Evolutionary conservation across 257 asterid species (phyloP), one percentile per base, ranked within the genome.

Genomic region (Penstemon barbatus): DNA sequence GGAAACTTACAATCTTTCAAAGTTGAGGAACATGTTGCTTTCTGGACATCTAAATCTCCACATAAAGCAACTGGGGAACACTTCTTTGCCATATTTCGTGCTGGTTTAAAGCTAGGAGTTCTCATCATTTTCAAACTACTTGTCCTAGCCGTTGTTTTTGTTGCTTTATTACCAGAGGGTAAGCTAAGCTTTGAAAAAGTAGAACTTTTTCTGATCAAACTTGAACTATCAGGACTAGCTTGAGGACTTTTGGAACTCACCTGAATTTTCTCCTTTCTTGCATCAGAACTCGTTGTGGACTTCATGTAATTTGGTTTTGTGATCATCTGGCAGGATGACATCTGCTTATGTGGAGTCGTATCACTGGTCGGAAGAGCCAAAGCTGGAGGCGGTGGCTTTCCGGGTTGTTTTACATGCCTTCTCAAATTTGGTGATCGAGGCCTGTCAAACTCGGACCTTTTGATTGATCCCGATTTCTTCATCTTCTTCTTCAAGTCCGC

Each of bases 11-110:
- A 66, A 40, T 84, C 82, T 44, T 87, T 92, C 89, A 92, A 69
- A 65, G 89, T 92, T 25, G 98, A 89, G 4, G 97, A 86, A 57
- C 98, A 92, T 4, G 98, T 92, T 6, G 95, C 80, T 56, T 79
- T 84, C 68, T 77, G 61, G 3, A 80, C 78, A 12, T 84, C 78
- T 0, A 80, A 53, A 61, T 73, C 49, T 37, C 83, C 87, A 70
- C 79, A 72, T 1, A 81, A 36, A 64, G 74, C 79, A 45, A 77
- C 79, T 10, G 77, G 68, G 70, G 86, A 65, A 62, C 83, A 53
- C 75, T 77, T 86, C 46, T 71, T 85, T 4, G 74, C 70, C 8
- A 76, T 73, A 4, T 77, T 42, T 75, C 85, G 78, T 4, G 79
- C 66, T 6, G 90, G 86, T 72, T 87, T 89, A 71, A 87, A 89